phyloP scores from a whole-genome alignment of 371 early-diverging fungal species.

The Fennellomyces sp. region DNA sequence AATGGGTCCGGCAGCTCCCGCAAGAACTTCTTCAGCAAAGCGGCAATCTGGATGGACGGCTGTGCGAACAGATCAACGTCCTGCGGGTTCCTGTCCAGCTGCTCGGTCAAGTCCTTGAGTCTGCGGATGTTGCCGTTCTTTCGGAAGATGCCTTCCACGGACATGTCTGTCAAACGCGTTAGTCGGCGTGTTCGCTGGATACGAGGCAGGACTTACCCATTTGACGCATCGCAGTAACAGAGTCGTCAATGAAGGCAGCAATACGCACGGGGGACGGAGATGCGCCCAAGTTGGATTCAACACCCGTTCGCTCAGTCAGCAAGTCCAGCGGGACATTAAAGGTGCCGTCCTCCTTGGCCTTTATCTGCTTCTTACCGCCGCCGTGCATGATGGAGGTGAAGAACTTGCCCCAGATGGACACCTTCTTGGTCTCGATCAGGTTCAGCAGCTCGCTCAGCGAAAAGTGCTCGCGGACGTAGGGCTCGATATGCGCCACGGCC shows the following conservation, averaged over 20 bases:
- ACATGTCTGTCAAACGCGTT: too few species aligned
- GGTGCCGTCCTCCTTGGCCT: slow-evolving; percentile 61
- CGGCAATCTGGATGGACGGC: slow-evolving; percentile 91
- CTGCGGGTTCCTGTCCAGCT: slow-evolving; percentile 77
- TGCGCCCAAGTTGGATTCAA: slow-evolving; percentile 81
- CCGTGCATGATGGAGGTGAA: slow-evolving; percentile 64
- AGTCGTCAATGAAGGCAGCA: slow-evolving; percentile 85
- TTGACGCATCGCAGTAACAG: slow-evolving; percentile 76
- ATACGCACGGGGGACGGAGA: slow-evolving; percentile 77
- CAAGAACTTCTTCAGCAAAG: slow-evolving; percentile 92
- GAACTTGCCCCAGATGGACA: slow-evolving; percentile 75
- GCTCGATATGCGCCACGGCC: slow-evolving; percentile 79
- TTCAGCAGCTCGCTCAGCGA: slow-evolving; percentile 69
- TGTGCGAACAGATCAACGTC: slow-evolving; percentile 74
- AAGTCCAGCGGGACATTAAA: slow-evolving; percentile 52
- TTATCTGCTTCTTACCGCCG: slow-evolving; percentile 49
- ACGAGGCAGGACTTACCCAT: slow-evolving; percentile 52
- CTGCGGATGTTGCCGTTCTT: slow-evolving; percentile 95
- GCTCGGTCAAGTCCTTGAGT: slow-evolving; percentile 81
- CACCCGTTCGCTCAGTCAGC: slow-evolving; percentile 67
- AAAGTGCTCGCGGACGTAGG: slow-evolving; percentile 67
- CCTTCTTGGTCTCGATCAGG: slow-evolving; percentile 71
- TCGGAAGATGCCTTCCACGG: slow-evolving; percentile 94
- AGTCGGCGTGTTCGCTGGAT: too few species aligned
- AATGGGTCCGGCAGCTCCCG: slow-evolving; percentile 95